These are phyloP conservation scores for Lentinula detonsa DNA, from an alignment of 768 basidiomycete species.

Conservation along the genomic window DNA sequence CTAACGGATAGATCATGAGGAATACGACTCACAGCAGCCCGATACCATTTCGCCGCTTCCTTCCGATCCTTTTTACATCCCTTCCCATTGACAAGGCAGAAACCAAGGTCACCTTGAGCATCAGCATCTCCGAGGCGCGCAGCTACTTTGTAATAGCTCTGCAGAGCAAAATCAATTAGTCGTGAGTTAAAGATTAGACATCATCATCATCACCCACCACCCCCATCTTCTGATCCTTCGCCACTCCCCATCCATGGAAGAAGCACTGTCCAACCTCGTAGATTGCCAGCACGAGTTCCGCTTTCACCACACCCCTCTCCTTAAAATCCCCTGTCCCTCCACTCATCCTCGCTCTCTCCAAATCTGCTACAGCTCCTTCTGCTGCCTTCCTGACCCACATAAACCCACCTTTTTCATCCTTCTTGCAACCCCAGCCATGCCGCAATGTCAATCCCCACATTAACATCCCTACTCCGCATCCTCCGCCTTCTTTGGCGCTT, in stretches of 20 bases:
- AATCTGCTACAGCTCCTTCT: slow-evolving; percentile 69
- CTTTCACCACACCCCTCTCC: slow-evolving; percentile 28
- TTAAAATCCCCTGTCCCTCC: slow-evolving; percentile 9
- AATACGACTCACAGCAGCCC: slow-evolving; percentile 60
- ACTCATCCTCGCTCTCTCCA: slow-evolving; percentile 42
- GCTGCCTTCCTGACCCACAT: slow-evolving; percentile 81
- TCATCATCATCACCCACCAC: slow-evolving; percentile 44
- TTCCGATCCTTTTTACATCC: slow-evolving; percentile 88
- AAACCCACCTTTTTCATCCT: slow-evolving; percentile 76
- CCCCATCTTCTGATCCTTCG: slow-evolving; percentile 86
- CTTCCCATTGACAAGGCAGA: slow-evolving; percentile 80
- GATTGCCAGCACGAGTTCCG: slow-evolving; percentile 81
- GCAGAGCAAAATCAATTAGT: not conserved
- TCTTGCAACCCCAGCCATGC: slow-evolving; percentile 83
- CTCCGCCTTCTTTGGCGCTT: slow-evolving; percentile 67
- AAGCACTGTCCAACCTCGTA: slow-evolving; percentile 93
- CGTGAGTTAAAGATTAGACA: not conserved
- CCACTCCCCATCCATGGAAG: slow-evolving; percentile 87
- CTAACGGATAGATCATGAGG: not conserved
- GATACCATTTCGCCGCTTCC: slow-evolving; percentile 86
- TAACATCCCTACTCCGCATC: slow-evolving; percentile 85
- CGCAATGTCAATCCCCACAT: slow-evolving; percentile 86
- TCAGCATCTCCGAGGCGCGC: slow-evolving; percentile 82
- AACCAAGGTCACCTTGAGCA: slow-evolving; percentile 82
- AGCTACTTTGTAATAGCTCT: slow-evolving; percentile 84